Base-by-base conservation (phyloP, 306 rosid genomes). In the Leucaena leucocephala region DNA sequence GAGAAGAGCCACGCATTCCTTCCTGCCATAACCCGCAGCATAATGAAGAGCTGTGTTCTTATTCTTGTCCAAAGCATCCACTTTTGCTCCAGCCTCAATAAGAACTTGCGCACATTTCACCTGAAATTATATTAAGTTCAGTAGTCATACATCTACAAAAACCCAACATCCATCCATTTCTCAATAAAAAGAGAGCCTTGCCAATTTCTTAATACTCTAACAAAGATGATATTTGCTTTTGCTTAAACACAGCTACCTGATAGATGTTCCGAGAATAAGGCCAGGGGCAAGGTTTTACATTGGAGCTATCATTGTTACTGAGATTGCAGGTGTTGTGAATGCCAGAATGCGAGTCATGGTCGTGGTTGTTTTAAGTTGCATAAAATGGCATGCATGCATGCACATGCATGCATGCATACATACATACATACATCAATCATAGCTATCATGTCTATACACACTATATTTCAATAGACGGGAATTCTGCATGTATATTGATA, bases 1-100 rank as follows among this genome's bases (percentile, higher is more conserved):
- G 40, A 96, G 93, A 62, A 96, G 92, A 17, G 98, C 96, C 74
- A 96, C 99, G 5, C 99, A 96, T 46, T 96, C 97, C 93, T 93
- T 91, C 88, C 99, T 84, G 48, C 99, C 99, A 67, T 96, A 96
- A 82, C 99, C 99, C 38, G 97, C 98, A n/a, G 99, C 99, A 39
- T 96, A 96, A 85, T 96, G 99, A 81, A 96, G 97, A 1, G 99
- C 99, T 0, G 98, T 96, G 89, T 96, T 96, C 81, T 96, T 96
- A 46, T 96, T 96, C 86, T 87, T 93, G 80, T 96, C 99, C 85
- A 96, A 89, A 76, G 99, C 94, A 82, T 96, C 96, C 59, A 93
- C 99, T 68, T 86, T 90, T 4, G 97, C 99, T 70, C 99, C 98
- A 74, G 99, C 96, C 81, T 96, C 99, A 5, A 96, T 91, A 68